These are phyloP conservation scores for Verbascum thapsus DNA, from an alignment of 257 asterid genomes.

Conservation along the genomic window DNA sequence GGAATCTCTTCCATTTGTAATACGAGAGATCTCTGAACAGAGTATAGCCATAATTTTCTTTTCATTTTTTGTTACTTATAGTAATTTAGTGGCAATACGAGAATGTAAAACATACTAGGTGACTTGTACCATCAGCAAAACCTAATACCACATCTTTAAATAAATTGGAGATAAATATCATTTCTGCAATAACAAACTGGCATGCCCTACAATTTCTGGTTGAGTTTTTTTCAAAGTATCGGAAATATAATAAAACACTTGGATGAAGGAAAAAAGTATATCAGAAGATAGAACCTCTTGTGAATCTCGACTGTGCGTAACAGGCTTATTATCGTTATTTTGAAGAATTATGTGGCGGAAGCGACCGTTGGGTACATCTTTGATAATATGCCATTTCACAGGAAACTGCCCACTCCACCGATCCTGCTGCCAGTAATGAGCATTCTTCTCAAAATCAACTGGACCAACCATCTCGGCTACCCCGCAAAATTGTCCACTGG, in stretches of 20 bases:
- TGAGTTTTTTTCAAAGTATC: too few relatives aligned
- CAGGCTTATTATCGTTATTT: constrained; percentile 98
- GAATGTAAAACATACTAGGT: too few relatives aligned
- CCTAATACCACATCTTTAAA: constrained; percentile 19
- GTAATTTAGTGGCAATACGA: constrained; percentile 13
- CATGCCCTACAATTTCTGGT: too few relatives aligned
- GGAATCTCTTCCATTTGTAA: background rate
- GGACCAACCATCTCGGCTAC: constrained; percentile 97
- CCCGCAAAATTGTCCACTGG: constrained; percentile 99
- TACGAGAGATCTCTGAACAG: background rate
- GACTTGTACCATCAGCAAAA: background rate
- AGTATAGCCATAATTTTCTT: constrained; percentile 8
- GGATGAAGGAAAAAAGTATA: constrained; percentile 21
- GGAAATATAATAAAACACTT: constrained; percentile 25
- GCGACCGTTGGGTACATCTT: constrained; percentile 94
- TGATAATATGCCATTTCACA: constrained; percentile 90
- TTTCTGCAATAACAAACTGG: constrained; percentile 6
- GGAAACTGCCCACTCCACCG: constrained; percentile 99
- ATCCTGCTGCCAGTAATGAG: constrained; percentile 99
- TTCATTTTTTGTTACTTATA: background rate
- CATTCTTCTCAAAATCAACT: constrained; percentile 88
- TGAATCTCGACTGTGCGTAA: constrained; percentile 98
- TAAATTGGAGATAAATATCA: background rate
- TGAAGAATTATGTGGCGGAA: constrained; percentile 91
- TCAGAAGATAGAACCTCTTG: constrained; percentile 76